Conservation (phyloP, 1,139 yeast species). For the Diutina catenulata region DNA sequence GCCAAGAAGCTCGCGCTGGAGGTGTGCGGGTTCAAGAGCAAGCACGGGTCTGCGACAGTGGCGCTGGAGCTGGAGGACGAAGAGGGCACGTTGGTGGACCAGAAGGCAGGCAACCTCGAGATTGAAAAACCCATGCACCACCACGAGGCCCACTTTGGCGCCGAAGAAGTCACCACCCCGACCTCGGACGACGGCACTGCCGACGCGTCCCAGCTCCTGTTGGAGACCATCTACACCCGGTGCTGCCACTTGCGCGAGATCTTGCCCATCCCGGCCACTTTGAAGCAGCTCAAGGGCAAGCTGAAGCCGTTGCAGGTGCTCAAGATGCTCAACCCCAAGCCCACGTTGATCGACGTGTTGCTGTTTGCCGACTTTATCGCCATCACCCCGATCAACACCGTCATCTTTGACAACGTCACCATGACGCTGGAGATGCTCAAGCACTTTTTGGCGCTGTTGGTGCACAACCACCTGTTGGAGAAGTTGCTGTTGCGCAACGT, state of each 20-base stretch:
- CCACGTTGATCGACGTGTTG: conserved; percentile 78
- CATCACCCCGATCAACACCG: conserved; percentile 67
- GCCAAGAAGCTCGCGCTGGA: conserved; percentile 61
- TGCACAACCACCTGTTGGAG: conserved; percentile 45
- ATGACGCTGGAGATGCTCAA: conserved; percentile 73
- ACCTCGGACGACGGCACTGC: conserved; percentile 6
- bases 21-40: conserved; percentile 31
- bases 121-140: conserved; percentile 52
- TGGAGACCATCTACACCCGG: conserved; percentile 73
- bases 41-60: conserved; percentile 6
- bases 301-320: conserved; percentile 64
- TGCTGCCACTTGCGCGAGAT: conserved; percentile 92
- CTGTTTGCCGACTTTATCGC: conserved; percentile 84
- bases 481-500: conserved; percentile 73
- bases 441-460: conserved; percentile 52
- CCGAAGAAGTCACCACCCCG: conserved; percentile 12
- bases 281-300: conserved; percentile 72
- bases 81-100: conserved; percentile 14
- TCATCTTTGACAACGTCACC: conserved; percentile 74
- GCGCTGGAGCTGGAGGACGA: conserved; percentile 10
- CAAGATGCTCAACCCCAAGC: conserved; percentile 78
- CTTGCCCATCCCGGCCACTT: conserved; percentile 82
- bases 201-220: conserved; percentile 23
- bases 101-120: conserved; percentile 16
- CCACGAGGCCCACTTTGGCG: conserved; percentile 52